Evolutionary conservation across 352 stramenopile species (phyloP).

Genomic region (Phytophthora colocasiae): DNA sequence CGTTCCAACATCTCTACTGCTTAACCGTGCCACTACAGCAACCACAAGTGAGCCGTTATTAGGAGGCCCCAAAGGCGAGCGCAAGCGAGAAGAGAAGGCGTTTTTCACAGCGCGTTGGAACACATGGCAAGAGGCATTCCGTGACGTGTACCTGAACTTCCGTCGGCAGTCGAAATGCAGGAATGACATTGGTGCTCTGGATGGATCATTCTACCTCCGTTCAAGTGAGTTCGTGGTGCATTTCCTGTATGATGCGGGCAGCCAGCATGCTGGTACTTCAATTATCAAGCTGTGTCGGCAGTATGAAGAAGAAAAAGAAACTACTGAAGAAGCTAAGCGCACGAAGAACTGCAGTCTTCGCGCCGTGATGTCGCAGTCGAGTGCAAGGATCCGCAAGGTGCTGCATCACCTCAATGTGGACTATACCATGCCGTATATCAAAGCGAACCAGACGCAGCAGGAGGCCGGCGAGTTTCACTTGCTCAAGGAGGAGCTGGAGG

Average conservation of each 20-base stretch:
- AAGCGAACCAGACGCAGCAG: conserved; percentile 41
- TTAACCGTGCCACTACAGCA: conserved; percentile 43
- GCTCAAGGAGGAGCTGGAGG: conserved; percentile 53
- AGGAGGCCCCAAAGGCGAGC: conserved; percentile 29
- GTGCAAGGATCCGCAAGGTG: conserved; percentile 63
- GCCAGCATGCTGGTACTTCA: conserved; percentile 4
- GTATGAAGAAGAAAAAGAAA: conserved; percentile 20
- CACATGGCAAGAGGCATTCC: conserved; percentile 76
- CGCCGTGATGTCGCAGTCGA: conserved; percentile 78
- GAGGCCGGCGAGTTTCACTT: conserved; percentile 57
- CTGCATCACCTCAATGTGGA: conserved; percentile 67
- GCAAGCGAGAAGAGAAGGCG: conserved; percentile 59
- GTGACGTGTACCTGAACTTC: conserved; percentile 72
- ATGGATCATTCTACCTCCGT: conserved; percentile 60
- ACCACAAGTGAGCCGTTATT: conserved; percentile 38
- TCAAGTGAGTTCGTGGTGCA: conserved; percentile 71
- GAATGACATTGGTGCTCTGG: neutral
- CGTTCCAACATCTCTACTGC: conserved; percentile 56
- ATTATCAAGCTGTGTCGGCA: conserved; percentile 53
- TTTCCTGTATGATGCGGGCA: conserved; percentile 46
- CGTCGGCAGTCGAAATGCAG: conserved; percentile 26
- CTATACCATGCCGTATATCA: conserved; percentile 68
- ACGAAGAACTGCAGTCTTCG: conserved; percentile 31
- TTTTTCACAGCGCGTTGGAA: conserved; percentile 68
- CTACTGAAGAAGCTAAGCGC: conserved; percentile 9